These are phyloP conservation scores for Pseudisothecium myosuroides DNA, from an alignment of 225 moss, liverwort and hornwort species.

Conservation along the genomic window DNA sequence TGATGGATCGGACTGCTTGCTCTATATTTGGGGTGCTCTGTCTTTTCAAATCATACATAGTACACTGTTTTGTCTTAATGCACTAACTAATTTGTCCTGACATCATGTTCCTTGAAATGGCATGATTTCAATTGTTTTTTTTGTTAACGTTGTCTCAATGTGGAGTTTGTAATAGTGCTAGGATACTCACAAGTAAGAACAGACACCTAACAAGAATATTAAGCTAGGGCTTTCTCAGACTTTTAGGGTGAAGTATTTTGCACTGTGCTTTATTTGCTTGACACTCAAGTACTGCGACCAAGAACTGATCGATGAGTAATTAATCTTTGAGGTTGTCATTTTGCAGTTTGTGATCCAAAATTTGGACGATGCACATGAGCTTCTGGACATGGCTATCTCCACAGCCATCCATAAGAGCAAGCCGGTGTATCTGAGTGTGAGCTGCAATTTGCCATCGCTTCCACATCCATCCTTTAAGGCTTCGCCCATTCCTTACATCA, in stretches of 20 bases:
- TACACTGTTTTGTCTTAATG: neutral
- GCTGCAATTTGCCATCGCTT: conserved; percentile 71
- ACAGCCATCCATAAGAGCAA: conserved; percentile 62
- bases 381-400: conserved; percentile 58
- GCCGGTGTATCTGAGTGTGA: conserved; percentile 78
- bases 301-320: neutral
- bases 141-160: no score
- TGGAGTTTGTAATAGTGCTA: neutral
- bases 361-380: conserved; percentile 60
- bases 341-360: neutral
- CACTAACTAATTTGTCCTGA: neutral
- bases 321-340: neutral
- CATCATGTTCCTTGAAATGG: neutral
- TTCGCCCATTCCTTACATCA: neutral
- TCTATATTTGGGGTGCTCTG: neutral
- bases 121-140: neutral
- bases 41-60: neutral
- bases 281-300: neutral
- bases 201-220: neutral
- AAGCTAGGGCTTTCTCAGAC: neutral
- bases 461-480: conserved; percentile 54
- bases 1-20: neutral
- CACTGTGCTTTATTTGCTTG: neutral
- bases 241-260: neutral
- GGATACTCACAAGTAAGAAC: neutral